Evolutionary conservation across 805 yeast species (phyloP).

Genomic region (Metschnikowia cerradonensis): DNA sequence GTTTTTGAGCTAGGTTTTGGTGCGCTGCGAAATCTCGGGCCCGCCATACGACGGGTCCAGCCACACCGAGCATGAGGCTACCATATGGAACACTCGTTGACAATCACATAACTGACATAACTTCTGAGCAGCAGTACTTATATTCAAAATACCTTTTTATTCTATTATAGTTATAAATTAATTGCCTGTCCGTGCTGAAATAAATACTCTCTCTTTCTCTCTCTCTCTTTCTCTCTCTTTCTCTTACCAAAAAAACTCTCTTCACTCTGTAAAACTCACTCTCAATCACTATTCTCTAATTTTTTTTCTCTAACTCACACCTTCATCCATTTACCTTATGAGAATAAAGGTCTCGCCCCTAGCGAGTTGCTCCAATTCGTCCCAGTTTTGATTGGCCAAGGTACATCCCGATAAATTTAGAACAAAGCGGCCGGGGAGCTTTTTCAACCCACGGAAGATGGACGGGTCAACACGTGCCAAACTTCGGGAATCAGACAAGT

Average conservation of each 20-base stretch:
- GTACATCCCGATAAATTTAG: conserved; percentile 8
- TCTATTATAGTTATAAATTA: too few relatives aligned
- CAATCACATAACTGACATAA: too few relatives aligned
- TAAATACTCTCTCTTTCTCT: neutral
- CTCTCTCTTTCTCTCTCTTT: too few relatives aligned
- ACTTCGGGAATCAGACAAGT: conserved; percentile 7
- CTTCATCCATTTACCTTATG: neutral
- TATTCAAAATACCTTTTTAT: too few relatives aligned
- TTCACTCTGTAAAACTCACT: too few relatives aligned
- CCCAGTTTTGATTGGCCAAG: conserved; percentile 6
- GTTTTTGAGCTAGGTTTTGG: neutral
- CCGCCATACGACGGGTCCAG: neutral
- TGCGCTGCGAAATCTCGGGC: conserved; percentile 4
- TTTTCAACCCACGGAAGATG: conserved; percentile 6
- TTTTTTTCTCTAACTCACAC: neutral
- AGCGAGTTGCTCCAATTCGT: conserved; percentile 4
- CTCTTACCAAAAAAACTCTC: too few relatives aligned
- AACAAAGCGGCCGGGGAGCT: neutral
- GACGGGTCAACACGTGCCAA: conserved; percentile 10
- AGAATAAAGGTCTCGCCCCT: neutral
- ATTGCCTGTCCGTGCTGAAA: neutral
- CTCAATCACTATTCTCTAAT: too few relatives aligned
- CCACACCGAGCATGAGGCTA: neutral
- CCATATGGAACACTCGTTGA: too few relatives aligned
- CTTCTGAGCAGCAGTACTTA: too few relatives aligned